phyloP scores from a whole-genome alignment of 306 rosid species.

The Phaseolus lunatus region DNA sequence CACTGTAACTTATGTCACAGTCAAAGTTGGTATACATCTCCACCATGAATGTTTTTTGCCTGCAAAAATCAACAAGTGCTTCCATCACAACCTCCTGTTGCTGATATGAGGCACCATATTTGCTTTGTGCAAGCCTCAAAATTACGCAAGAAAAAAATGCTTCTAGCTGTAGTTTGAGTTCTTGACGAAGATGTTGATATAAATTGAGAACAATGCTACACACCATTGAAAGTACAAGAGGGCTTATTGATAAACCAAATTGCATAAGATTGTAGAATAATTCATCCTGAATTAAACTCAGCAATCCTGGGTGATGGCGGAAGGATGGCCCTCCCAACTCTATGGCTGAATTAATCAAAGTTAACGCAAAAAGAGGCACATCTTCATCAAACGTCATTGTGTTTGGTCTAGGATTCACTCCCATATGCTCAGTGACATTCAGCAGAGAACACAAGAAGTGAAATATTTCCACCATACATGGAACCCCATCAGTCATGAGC shows the following conservation, averaged over 20 bases:
- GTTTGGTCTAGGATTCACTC: constrained; percentile 68
- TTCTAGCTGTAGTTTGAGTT: constrained; percentile 81
- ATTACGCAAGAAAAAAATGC: constrained; percentile 80
- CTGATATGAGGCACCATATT: constrained; percentile 77
- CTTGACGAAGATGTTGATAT: constrained; percentile 70
- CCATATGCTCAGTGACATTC: constrained; percentile 78
- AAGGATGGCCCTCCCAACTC: constrained; percentile 86
- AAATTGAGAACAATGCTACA: constrained; percentile 78
- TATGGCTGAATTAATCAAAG: constrained; percentile 82
- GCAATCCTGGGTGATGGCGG: constrained; percentile 63
- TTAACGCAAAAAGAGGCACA: constrained; percentile 87
- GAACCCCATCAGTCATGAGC: constrained; percentile 71
- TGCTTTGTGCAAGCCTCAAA: constrained; percentile 81
- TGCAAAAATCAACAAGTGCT: constrained; percentile 85
- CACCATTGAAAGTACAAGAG: constrained; percentile 78
- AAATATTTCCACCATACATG: constrained; percentile 95
- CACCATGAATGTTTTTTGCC: constrained; percentile 75
- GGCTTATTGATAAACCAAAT: constrained; percentile 75
- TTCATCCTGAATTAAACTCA: constrained; percentile 79
- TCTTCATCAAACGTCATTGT: constrained; percentile 90
- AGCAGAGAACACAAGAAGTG: constrained; percentile 82
- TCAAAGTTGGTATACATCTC: constrained; percentile 85
- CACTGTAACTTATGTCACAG: constrained; percentile 79
- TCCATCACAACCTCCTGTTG: constrained; percentile 87
- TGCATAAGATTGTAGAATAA: constrained; percentile 75